Evolutionary conservation across 108 stramenopile genomes (phyloP), one percentile per base, ranked within the genome.

Genomic region (Cyclotella sp.): DNA sequence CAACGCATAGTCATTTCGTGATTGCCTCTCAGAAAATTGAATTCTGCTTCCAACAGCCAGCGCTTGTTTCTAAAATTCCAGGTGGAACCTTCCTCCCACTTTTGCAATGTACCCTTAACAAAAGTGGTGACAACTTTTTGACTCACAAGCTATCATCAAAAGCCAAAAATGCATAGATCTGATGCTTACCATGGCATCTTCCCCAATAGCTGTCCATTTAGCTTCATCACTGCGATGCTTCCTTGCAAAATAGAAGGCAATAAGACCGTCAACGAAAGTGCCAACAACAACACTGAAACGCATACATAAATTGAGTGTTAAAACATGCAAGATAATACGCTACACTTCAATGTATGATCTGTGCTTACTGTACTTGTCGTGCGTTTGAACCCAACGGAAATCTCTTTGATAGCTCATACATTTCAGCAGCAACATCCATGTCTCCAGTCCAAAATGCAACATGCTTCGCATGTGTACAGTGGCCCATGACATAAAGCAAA

Each of bases 41-140:
- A 77, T 39, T 88, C 87, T n/a, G 87, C 87, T 34, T 88, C 76
- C 47, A 88, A 57, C 12, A 88, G 75, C 43, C 76, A 73, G 11
- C 73, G 58, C 44, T 85, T 85, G 26, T 83, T 82, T 4, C 70
- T 24, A 45, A 85, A 88, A 68, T 88, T 88, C 72, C 84, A 82
- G 7, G 75, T 55, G 16, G 72, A 82, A 63, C 75, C 66, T 47
- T 78, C 66, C 1, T 68, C 74, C 83, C 82, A 88, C 47, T 58
- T 46, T 40, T 76, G 73, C 59, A 83, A 14, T 8, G 27, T 61
- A 11, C 27, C 27, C 59, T 55, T 11, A 21, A 21, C 11, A 10
- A 55, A 55, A n/a, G 21, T 9, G n/a, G 16, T 22, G n/a, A 55
- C 8, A 46, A 13, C 14, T 13, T 46, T 46, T 13, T 46, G 14